Base-by-base conservation (phyloP, 139 green algal species). In the Mychonastes homosphaera region DNA sequence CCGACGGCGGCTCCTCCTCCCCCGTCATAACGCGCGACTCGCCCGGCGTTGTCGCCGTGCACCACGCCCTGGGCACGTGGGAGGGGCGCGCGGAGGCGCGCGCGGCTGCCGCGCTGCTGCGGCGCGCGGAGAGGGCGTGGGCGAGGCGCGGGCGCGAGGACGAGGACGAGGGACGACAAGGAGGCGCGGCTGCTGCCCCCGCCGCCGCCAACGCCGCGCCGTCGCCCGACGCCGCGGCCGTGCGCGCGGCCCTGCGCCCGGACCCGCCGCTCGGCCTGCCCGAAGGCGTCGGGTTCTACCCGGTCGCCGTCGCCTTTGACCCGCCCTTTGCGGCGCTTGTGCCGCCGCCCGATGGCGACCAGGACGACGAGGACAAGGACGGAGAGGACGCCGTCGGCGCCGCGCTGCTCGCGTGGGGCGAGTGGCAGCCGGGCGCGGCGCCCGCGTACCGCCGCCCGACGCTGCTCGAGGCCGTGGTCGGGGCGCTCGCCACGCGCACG, bases 291-390 rank as follows among this genome's bases (percentile, higher is more conserved):
- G 34, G 6, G 29, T 66, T 84, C 13, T 88, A 77, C 62, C 83
- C 85, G 4, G 83, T 92, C 26, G 79, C 63, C 30, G 58, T 76
- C 13, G 33, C 55, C 12, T 86, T 81, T 66, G 53, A 78, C 13
- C 85, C 85, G 24, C 64, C 81, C 26, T 94, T 91, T 75, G 82
- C 68, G 27, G 66, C 91, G 57, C 71, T 90, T 54, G 74, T 79
- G 24, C 44, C 85, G 50, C 62, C 71, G 5, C 75, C 73, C 18
- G 43, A 74, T 21, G 81, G 79, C 3, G 71, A 84, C 49, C 55
- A 60, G n/a, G 64, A 79, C 62, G 53, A 70, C 80, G 63, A 53
- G 41, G 78, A 73, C 21, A 63, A 39, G 23, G 85, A 95, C 53
- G n/a, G n/a, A n/a, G n/a, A n/a, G n/a, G n/a, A n/a, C n/a, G n/a